Evolutionary conservation across 1,139 yeast species (phyloP).

Genomic region (Lodderomyces beijingensis): DNA sequence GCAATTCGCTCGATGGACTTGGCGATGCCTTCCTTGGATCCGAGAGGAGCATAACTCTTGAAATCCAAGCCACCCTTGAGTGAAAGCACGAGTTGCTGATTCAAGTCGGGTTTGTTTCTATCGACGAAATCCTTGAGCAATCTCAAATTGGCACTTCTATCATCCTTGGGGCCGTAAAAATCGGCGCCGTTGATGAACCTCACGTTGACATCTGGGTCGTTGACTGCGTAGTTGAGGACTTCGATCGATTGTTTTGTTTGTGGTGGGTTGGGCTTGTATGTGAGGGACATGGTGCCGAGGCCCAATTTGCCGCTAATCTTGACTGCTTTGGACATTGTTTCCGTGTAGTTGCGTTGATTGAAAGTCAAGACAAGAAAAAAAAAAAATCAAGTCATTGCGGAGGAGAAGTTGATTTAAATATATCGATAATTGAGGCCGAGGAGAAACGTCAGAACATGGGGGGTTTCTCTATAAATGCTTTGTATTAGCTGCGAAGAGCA

Average conservation of each 20-base stretch:
- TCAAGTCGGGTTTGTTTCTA: conserved; percentile 46
- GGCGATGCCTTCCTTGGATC: conserved; percentile 43
- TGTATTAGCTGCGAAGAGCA: too few relatives aligned
- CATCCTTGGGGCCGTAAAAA: conserved; percentile 59
- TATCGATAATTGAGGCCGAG: too few relatives aligned
- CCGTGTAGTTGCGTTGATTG: conserved; percentile 15
- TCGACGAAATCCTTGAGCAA: conserved; percentile 54
- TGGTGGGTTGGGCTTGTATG: conserved; percentile 45
- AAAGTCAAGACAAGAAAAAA: too few relatives aligned
- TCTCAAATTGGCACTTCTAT: conserved; percentile 32
- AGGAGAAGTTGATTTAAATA: too few relatives aligned
- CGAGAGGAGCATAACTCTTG: conserved; percentile 39
- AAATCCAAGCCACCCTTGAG: conserved; percentile 61
- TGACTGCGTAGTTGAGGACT: conserved; percentile 41
- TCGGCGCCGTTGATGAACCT: conserved; percentile 72
- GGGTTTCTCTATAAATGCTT: too few relatives aligned
- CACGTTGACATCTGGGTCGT: conserved; percentile 38
- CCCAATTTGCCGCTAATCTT: conserved; percentile 37
- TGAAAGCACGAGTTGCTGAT: conserved; percentile 48
- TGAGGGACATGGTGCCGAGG: conserved; percentile 62
- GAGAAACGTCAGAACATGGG: too few relatives aligned
- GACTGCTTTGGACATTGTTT: too few relatives aligned
- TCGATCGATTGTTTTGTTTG: conserved; percentile 45
- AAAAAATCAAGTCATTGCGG: too few relatives aligned
- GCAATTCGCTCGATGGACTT: conserved; percentile 49